phyloP scores from a whole-genome alignment of 2,329 filamentous ascomycete genomes.

The Hysterium pulicare region DNA sequence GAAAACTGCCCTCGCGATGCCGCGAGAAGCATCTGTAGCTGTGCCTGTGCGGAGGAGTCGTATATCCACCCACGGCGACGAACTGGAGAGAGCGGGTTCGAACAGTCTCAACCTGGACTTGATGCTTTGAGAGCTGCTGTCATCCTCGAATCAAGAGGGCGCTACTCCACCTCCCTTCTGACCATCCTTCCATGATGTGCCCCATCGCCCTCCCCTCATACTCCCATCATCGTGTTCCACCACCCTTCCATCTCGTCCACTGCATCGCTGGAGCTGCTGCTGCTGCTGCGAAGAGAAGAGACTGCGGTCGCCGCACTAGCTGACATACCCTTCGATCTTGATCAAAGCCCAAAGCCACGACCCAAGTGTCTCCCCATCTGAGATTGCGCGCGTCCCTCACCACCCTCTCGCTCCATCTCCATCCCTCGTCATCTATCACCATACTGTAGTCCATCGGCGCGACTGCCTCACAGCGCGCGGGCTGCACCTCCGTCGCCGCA shows the following conservation, averaged over 20 bases:
- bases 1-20: too few relatives aligned
- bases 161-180: slow-evolving; percentile 1
- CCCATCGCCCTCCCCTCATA: background rate
- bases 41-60: too few relatives aligned
- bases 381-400: slow-evolving; percentile 3
- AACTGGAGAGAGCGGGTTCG: too few relatives aligned
- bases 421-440: slow-evolving; percentile 11
- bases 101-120: slow-evolving; percentile 1
- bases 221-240: slow-evolving; percentile 6
- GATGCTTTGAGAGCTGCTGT: slow-evolving; percentile 2
- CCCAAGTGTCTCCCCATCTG: slow-evolving; percentile 1
- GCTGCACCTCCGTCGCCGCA: slow-evolving; percentile 14
- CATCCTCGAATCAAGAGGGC: slow-evolving; percentile 4
- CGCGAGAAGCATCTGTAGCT: too few relatives aligned
- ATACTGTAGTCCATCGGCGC: slow-evolving; percentile 12
- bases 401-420: slow-evolving; percentile 5
- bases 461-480: slow-evolving; percentile 14
- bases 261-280: slow-evolving; percentile 10
- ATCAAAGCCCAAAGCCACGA: too few relatives aligned
- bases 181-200: slow-evolving; percentile 2
- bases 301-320: slow-evolving; percentile 26
- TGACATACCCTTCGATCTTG: slow-evolving; percentile 17
- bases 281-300: slow-evolving; percentile 12
- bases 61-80: too few relatives aligned
- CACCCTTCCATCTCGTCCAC: slow-evolving; percentile 17